A percentile compares a stretch with the other conserved stretches of the same genome.
Evolutionary conservation across 805 yeast genomes (phyloP).

Genomic region (Ogataea pilisensis): DNA sequence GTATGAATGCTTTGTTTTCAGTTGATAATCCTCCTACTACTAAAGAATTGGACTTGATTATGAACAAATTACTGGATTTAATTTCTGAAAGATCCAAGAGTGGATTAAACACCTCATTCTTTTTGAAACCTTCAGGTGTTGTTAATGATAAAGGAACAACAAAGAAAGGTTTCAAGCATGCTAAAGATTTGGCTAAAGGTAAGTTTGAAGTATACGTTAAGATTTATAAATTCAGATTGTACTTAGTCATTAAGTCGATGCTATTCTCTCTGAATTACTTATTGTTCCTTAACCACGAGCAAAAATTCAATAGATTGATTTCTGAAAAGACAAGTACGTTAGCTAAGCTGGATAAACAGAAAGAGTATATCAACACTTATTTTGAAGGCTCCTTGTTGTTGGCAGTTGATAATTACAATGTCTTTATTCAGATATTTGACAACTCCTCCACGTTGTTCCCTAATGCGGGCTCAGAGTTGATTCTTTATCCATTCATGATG

Average conservation of each 20-base stretch:
- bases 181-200: constrained; percentile 14
- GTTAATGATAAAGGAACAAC: constrained; percentile 5
- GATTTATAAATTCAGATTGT: constrained; percentile 30
- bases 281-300: constrained; percentile 35
- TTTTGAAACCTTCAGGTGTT: constrained; percentile 11
- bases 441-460: constrained; percentile 26
- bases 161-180: constrained; percentile 5
- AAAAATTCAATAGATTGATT: constrained; percentile 30
- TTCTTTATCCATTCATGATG: constrained; percentile 46
- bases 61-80: constrained; percentile 27
- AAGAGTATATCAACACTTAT: constrained; percentile 29
- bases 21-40: constrained; percentile 34
- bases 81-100: constrained; percentile 28
- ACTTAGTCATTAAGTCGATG: constrained; percentile 40
- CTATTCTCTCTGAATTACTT: constrained; percentile 49
- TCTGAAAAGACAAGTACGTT: constrained; percentile 27
- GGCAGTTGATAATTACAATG: constrained; percentile 36
- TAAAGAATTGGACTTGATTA: constrained; percentile 26
- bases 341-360: constrained; percentile 30
- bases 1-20: constrained; percentile 35
- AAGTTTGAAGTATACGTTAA: constrained; percentile 22
- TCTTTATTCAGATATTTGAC: constrained; percentile 32
- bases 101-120: constrained; percentile 22
- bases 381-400: constrained; percentile 33
- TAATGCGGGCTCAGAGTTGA: constrained; percentile 41